phyloP scores from a whole-genome alignment of 768 basidiomycete species.

The Xanthoconium stramineum region DNA sequence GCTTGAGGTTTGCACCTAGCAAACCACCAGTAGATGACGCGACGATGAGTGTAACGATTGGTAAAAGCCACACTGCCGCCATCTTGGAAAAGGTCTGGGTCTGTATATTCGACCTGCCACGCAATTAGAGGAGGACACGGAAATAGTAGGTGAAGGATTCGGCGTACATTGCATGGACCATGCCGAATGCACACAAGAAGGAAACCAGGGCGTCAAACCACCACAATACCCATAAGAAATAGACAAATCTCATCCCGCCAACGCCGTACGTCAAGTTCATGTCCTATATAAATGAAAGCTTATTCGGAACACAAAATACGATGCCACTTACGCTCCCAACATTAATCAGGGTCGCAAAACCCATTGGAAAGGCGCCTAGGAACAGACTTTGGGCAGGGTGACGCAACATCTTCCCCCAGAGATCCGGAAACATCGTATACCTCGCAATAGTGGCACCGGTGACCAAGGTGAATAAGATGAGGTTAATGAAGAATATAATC shows the following conservation, averaged over 20 bases:
- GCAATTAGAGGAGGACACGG: background rate
- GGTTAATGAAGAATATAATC: slow-evolving; percentile 39
- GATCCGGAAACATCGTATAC: slow-evolving; percentile 39
- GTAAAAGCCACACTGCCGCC: slow-evolving; percentile 48
- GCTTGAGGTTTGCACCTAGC: slow-evolving; percentile 36
- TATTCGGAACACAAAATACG: background rate
- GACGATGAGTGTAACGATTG: slow-evolving; percentile 53
- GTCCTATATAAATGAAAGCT: slow-evolving; percentile 13
- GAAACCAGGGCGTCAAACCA: slow-evolving; percentile 46
- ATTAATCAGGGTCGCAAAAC: slow-evolving; percentile 42
- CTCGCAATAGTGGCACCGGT: slow-evolving; percentile 35
- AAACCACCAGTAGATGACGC: slow-evolving; percentile 50
- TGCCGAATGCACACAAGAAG: slow-evolving; percentile 43
- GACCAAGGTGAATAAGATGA: slow-evolving; percentile 38
- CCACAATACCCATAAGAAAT: slow-evolving; percentile 48
- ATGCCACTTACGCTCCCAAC: slow-evolving; percentile 32
- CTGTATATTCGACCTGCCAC: slow-evolving; percentile 42
- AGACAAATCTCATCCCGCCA: slow-evolving; percentile 37
- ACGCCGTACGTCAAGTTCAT: slow-evolving; percentile 36
- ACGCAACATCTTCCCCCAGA: slow-evolving; percentile 45
- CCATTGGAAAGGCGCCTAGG: slow-evolving; percentile 45
- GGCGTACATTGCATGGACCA: slow-evolving; percentile 49
- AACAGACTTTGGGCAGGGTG: slow-evolving; percentile 47
- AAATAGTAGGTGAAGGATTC: background rate
- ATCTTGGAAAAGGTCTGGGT: slow-evolving; percentile 39